Conservation (phyloP, 2,329 filamentous ascomycete genomes). For the Xylariomycetidae sp. region DNA sequence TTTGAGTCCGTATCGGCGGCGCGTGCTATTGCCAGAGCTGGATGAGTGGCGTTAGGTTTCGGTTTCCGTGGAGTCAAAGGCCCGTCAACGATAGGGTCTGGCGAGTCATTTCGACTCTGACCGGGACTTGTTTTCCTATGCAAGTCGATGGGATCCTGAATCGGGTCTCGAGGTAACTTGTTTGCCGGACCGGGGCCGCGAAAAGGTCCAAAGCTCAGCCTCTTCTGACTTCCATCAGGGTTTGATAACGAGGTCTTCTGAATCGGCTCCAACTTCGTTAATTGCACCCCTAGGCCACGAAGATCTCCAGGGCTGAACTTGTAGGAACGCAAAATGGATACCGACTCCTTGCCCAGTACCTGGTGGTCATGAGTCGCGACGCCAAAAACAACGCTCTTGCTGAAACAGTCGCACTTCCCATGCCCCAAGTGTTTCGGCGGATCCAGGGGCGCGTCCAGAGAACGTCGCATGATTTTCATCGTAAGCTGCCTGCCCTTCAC, state of each 20-base stretch:
- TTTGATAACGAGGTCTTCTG: conserved; percentile 52
- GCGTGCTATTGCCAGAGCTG: conserved; percentile 45
- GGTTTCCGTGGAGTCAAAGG: conserved; percentile 47
- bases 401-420: conserved; percentile 90
- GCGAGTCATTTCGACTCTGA: conserved; percentile 24
- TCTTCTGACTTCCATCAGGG: conserved; percentile 70
- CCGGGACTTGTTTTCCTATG: conserved; percentile 26
- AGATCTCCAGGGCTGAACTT: conserved; percentile 85
- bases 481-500: conserved; percentile 86
- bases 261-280: conserved; percentile 83
- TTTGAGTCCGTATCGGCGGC: conserved; percentile 45
- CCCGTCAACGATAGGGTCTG: conserved; percentile 51
- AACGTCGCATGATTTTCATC: conserved; percentile 89
- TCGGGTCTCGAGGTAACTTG: conserved; percentile 31
- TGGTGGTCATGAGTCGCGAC: conserved; percentile 74
- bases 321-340: conserved; percentile 77
- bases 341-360: conserved; percentile 70
- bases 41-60: conserved; percentile 38
- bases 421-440: conserved; percentile 91
- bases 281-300: conserved; percentile 85
- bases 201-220: conserved; percentile 63
- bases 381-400: conserved; percentile 77
- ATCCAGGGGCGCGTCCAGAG: conserved; percentile 80
- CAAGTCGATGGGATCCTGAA: conserved; percentile 42
- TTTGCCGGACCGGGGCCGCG: conserved; percentile 32